These are phyloP conservation scores for Picochlorum sp. DNA, from an alignment of 139 green algal species.

Conservation along the genomic window DNA sequence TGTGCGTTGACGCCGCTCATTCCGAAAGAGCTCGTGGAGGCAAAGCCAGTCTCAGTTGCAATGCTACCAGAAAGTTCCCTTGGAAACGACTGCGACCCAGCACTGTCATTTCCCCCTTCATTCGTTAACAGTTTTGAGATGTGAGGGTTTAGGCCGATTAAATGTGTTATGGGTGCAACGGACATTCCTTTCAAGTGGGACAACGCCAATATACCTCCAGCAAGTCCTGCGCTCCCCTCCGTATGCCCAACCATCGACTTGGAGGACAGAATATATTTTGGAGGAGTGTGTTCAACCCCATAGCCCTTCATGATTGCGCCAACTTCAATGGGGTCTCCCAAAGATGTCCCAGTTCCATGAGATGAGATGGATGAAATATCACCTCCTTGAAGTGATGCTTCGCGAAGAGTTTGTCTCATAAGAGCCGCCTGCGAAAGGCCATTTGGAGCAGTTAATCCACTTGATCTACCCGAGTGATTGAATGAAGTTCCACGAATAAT, in stretches of 20 bases:
- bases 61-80: background rate
- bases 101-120: conserved; percentile 11
- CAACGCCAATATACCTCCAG: conserved; percentile 50
- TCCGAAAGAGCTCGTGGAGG: conserved; percentile 38
- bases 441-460: conserved; percentile 46
- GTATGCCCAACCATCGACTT: conserved; percentile 41
- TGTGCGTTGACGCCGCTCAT: conserved; percentile 48
- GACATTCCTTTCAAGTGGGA: conserved; percentile 5
- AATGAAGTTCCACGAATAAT: conserved; percentile 24
- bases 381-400: conserved; percentile 2
- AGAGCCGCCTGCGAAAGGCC: conserved; percentile 43
- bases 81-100: background rate
- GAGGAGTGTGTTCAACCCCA: background rate
- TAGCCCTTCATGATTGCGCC: conserved; percentile 33
- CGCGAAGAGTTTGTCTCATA: conserved; percentile 24
- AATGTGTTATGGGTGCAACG: conserved; percentile 35
- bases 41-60: background rate
- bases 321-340: conserved; percentile 86
- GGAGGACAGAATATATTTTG: background rate
- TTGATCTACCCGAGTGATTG: conserved; percentile 47
- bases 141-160: conserved; percentile 14
- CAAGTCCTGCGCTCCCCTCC: conserved; percentile 45
- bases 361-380: conserved; percentile 22
- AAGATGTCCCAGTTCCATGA: conserved; percentile 75
- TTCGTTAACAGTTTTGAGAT: background rate